phyloP scores from a whole-genome alignment of 1,284 basidiomycete species.

The Heterobasidion occidentale region DNA sequence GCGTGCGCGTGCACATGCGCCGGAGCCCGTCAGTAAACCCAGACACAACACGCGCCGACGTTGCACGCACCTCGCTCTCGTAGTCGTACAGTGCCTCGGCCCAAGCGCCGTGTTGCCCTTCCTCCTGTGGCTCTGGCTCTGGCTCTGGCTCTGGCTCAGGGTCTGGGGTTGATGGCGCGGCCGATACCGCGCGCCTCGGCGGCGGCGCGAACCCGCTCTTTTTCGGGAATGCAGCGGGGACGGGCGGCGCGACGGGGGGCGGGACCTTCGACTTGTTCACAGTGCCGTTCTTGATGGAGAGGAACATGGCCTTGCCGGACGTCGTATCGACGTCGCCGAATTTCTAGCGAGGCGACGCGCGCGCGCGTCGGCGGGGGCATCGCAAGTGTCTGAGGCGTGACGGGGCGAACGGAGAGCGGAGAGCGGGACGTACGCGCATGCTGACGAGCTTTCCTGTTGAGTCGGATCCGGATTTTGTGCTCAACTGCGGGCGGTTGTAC shows the following conservation, averaged over 20 bases:
- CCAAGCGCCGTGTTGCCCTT: slow-evolving; percentile 56
- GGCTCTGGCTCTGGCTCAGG: slow-evolving; percentile 12
- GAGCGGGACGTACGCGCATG: slow-evolving; percentile 17
- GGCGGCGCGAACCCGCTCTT: slow-evolving; percentile 40
- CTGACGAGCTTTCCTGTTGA: not conserved
- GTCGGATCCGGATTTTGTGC: not conserved
- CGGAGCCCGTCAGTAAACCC: not conserved
- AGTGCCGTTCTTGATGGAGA: slow-evolving; percentile 34
- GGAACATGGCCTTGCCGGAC: slow-evolving; percentile 41
- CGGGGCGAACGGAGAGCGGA: slow-evolving; percentile 14
- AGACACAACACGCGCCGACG: not conserved
- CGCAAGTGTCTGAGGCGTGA: not conserved
- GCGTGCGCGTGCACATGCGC: not conserved
- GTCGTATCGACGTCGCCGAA: slow-evolving; percentile 53
- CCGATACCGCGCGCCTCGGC: slow-evolving; percentile 30
- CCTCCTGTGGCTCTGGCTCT: slow-evolving; percentile 18
- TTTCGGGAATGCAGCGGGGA: slow-evolving; percentile 39
- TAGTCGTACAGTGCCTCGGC: slow-evolving; percentile 74
- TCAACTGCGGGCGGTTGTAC: not conserved
- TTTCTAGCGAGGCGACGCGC: slow-evolving; percentile 28
- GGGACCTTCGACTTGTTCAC: slow-evolving; percentile 30
- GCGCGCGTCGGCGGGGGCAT: not conserved
- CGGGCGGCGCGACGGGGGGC: slow-evolving; percentile 26
- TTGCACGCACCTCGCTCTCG: slow-evolving; percentile 43
- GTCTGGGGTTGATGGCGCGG: slow-evolving; percentile 1